Percentiles rank a stretch among this genome's conserved stretches.
phyloP scores from a whole-genome alignment of 2,329 filamentous ascomycete genomes.

The Cercospora sesami region DNA sequence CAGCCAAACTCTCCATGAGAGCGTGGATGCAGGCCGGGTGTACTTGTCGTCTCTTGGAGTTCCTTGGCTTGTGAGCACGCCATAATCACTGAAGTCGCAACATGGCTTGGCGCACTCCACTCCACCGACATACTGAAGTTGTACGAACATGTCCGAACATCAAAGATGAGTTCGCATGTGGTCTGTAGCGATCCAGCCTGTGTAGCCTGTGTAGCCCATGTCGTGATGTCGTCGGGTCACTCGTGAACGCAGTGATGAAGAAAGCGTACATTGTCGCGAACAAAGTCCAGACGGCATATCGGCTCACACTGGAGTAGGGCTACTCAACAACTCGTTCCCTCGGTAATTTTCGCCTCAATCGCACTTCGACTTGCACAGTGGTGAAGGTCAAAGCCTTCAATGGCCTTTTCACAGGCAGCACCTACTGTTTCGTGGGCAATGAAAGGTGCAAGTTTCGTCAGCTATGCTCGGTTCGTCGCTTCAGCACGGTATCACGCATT shows the following conservation, averaged over 20 bases:
- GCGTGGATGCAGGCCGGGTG: not conserved
- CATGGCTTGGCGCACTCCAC: not conserved
- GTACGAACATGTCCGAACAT: not conserved
- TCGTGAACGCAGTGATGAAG: too few relatives aligned
- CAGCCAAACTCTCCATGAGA: not conserved
- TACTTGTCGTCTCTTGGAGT: not conserved
- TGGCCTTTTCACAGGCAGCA: not conserved
- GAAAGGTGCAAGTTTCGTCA: not conserved
- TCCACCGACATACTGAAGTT: not conserved
- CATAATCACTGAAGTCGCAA: not conserved
- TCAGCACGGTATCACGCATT: too few relatives aligned
- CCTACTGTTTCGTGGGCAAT: not conserved
- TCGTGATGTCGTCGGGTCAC: not conserved
- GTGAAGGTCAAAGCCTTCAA: too few relatives aligned
- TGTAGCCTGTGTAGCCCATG: not conserved
- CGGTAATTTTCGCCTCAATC: too few relatives aligned
- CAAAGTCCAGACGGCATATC: too few relatives aligned
- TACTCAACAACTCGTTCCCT: too few relatives aligned
- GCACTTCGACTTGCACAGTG: too few relatives aligned
- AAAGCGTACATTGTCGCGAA: too few relatives aligned
- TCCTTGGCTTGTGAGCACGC: not conserved
- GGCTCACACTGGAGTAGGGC: too few relatives aligned
- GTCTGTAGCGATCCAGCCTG: not conserved
- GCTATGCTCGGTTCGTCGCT: not conserved
- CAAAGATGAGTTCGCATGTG: not conserved